phyloP scores from a whole-genome alignment of 768 basidiomycete genomes.

The Kwoniella sp. region DNA sequence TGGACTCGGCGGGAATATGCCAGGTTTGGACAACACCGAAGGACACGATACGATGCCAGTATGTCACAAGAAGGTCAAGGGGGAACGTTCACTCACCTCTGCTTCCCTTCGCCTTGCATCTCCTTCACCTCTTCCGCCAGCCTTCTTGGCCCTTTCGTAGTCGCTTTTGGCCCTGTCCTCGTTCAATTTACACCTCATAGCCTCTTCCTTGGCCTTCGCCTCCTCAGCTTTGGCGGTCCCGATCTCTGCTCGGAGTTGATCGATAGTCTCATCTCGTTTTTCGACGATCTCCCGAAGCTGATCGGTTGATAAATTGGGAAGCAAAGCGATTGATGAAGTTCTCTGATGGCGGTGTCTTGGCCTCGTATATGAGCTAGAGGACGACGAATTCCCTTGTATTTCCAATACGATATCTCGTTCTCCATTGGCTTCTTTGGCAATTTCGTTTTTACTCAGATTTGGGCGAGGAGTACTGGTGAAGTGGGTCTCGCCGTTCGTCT shows the following conservation, averaged over 20 bases:
- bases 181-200: constrained; percentile 13
- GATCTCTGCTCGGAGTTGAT: constrained; percentile 43
- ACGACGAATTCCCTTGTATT: neutral
- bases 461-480: too few species aligned
- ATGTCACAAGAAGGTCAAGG: too few species aligned
- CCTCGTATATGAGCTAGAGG: neutral
- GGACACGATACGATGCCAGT: neutral
- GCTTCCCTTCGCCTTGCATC: constrained; percentile 22
- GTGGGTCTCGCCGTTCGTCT: neutral
- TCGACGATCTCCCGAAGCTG: constrained; percentile 44
- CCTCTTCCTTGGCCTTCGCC: constrained; percentile 40
- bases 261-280: constrained; percentile 40
- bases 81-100: constrained; percentile 19
- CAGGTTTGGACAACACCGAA: neutral
- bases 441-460: too few species aligned
- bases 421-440: neutral
- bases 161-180: constrained; percentile 36
- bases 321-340: constrained; percentile 18
- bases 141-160: constrained; percentile 26
- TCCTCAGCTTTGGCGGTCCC: constrained; percentile 45
- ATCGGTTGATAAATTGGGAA: constrained; percentile 17
- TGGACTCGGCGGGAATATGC: too few species aligned
- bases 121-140: neutral
- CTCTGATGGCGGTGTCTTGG: constrained; percentile 10
- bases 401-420: neutral